Base-by-base conservation (phyloP, 805 yeast genomes). In the Starmerella apis region DNA sequence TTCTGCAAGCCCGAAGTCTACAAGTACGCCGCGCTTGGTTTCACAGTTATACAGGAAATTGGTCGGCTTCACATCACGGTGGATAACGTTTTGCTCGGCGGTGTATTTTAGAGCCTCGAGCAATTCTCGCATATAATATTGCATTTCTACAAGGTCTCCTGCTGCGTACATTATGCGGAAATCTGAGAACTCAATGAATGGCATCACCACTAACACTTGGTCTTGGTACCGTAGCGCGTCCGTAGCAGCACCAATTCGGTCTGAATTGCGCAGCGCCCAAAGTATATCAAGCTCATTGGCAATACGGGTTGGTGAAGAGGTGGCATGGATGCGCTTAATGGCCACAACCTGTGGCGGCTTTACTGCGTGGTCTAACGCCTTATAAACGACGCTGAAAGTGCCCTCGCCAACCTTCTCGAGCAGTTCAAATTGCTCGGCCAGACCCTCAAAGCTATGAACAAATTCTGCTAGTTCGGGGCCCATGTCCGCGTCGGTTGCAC, bases 1-100 rank as follows among this genome's bases (percentile, higher is more conserved):
- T 65, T 87, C 96, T 2, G 96, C 96, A 38, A 87, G 71, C 2
- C 96, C 96, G 70, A 87, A 88, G 68, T 87, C 96, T 4, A 87
- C 95, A 37, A 87, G 67, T 1, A 86, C 90, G 6, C 96, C 96
- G 47, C 75, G 72, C 43, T 80, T 74, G 41, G 74, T 75, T 54
- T 72, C 71, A 3, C 83, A 79, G 67, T 83, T 79, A 65, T 80
- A 83, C 32, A 83, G 64, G 61, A 83, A 83, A 63, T 83, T 83
- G 2, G 85, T 84, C 0, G 94, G 90, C 63, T 90, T 90, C 61
- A 90, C 79, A 66, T 90, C 98, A 61, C 98, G 75, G 67, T 90
- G 98, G 41, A 90, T 85, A 25, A 90, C 81, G 5, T 83, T 86
- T 47, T 79, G 71, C 7, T 72, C 64, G 62, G 92, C 96, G 48